phyloP scores from a whole-genome alignment of 441 rosid species.

The Gossypium laxum region DNA sequence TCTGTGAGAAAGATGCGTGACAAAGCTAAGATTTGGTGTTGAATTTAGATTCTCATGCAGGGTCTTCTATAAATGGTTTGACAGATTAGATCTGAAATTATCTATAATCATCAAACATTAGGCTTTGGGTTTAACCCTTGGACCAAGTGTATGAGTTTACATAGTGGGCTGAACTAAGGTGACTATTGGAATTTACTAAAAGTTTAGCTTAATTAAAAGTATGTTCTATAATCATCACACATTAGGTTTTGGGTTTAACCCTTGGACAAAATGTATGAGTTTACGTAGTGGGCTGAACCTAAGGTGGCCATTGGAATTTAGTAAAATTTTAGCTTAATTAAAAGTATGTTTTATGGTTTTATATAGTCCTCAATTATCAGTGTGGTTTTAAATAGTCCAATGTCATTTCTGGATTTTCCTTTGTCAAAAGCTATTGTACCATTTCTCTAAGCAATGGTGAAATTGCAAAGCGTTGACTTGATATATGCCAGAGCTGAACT shows the following conservation, averaged over 20 bases:
- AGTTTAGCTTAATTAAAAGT: too few species aligned
- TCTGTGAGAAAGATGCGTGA: background rate
- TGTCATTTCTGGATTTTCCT: background rate
- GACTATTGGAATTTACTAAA: background rate
- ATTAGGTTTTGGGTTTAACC: too few species aligned
- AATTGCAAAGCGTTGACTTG: background rate
- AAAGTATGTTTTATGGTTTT: background rate
- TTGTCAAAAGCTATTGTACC: background rate
- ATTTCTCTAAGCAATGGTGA: background rate
- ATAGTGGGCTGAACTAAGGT: background rate
- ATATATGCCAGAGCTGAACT: background rate
- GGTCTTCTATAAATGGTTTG: background rate
- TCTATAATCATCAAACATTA: background rate
- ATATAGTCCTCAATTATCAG: background rate
- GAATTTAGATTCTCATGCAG: background rate
- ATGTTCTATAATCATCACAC: too few species aligned
- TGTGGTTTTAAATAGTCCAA: background rate
- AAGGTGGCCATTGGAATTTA: background rate
- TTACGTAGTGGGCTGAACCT: background rate
- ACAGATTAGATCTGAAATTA: background rate
- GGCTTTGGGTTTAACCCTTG: background rate
- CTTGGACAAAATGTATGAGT: background rate
- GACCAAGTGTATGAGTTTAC: background rate
- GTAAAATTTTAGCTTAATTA: background rate
- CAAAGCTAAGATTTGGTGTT: background rate